A percentile compares a stretch with the other conserved stretches of the same genome.
These are phyloP conservation scores for Aspergillus tubingensis DNA, from an alignment of 2,329 filamentous ascomycete species.

Conservation along the genomic window DNA sequence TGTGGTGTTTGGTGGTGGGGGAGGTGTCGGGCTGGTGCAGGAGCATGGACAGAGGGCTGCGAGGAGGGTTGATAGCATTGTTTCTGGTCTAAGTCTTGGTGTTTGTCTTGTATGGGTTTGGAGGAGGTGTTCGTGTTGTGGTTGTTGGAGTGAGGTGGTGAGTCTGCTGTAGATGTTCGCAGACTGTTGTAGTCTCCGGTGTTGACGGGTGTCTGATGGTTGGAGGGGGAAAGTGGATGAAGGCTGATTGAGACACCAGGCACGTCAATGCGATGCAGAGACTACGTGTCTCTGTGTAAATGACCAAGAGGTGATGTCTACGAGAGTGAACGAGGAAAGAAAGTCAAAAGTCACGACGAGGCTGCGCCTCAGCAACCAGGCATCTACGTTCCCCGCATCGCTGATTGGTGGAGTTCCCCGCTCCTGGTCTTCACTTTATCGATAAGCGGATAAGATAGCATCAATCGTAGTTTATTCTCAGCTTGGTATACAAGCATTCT, in stretches of 20 bases:
- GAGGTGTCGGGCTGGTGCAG: background rate
- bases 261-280: too few species aligned
- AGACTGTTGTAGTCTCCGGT: too few species aligned
- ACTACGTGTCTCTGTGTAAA: too few species aligned
- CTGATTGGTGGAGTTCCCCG: conserved; percentile 24
- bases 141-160: background rate
- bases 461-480: background rate
- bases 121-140: background rate
- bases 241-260: too few species aligned
- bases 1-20: background rate
- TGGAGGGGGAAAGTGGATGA: background rate
- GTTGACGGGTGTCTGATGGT: background rate
- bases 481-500: background rate
- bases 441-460: background rate
- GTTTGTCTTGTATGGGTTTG: background rate
- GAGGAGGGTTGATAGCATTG: background rate
- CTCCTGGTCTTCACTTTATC: background rate
- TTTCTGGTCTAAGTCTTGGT: background rate
- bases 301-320: too few species aligned
- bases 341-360: conserved; percentile 1
- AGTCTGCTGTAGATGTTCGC: too few species aligned
- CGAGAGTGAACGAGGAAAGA: background rate
- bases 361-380: conserved; percentile 23
- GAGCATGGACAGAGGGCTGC: background rate
- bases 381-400: conserved; percentile 28